Conservation (phyloP, 2,329 filamentous ascomycete species). For the Aphanoascus verrucosus region DNA sequence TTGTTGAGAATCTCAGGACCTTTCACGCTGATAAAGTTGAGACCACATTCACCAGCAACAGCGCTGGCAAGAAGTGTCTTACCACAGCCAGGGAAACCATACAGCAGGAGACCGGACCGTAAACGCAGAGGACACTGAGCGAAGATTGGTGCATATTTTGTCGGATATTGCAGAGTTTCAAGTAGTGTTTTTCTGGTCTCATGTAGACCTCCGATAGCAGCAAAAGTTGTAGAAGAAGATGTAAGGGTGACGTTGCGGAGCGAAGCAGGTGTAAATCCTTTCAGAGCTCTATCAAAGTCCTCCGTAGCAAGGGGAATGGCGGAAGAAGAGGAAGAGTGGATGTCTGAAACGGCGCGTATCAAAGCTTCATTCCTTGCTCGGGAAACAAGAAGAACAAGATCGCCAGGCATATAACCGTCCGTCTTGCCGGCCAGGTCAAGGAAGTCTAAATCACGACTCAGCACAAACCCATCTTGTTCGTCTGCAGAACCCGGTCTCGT, state of each 20-base stretch:
- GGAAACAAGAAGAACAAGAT: conserved; percentile 73
- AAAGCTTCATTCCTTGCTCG: conserved; percentile 85
- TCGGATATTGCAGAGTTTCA: conserved; percentile 92
- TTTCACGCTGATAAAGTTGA: conserved; percentile 98
- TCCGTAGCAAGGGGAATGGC: conserved; percentile 55
- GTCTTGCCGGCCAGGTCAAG: conserved; percentile 87
- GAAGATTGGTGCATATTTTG: conserved; percentile 95
- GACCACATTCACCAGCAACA: conserved; percentile 91
- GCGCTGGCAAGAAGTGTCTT: conserved; percentile 93
- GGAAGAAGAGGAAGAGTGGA: conserved; percentile 39
- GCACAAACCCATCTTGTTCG: conserved; percentile 51
- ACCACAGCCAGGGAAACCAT: conserved; percentile 90
- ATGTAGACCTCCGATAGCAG: conserved; percentile 77
- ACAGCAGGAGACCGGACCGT: conserved; percentile 81
- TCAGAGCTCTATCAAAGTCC: conserved; percentile 76
- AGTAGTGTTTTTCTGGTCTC: conserved; percentile 83
- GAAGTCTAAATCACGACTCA: conserved; percentile 73
- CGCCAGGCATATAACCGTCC: conserved; percentile 96
- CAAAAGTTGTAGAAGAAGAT: conserved; percentile 83
- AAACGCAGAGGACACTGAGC: conserved; percentile 90
- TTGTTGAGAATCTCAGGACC: conserved; percentile 98
- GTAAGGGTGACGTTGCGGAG: conserved; percentile 90
- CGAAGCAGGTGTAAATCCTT: conserved; percentile 90
- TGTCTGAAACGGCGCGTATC: conserved; percentile 62
- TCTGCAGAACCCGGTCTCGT: conserved; percentile 39